phyloP scores from a whole-genome alignment of 768 basidiomycete genomes.

The Clitopilus passeckerianus region DNA sequence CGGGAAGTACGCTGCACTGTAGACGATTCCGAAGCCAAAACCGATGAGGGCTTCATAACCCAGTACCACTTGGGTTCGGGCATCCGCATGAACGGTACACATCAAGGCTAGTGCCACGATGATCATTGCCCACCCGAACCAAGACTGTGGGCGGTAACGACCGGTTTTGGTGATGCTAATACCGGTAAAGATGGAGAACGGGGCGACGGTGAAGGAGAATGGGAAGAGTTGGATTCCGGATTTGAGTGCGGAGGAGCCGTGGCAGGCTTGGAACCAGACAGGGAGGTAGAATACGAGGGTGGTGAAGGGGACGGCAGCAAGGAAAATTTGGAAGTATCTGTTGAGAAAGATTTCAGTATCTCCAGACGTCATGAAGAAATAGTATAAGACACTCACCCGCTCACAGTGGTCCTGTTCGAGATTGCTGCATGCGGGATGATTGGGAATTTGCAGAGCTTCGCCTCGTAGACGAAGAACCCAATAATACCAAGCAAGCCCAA shows the following conservation, averaged over 20 bases:
- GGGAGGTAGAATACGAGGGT: constrained; percentile 29
- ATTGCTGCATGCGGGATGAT: constrained; percentile 15
- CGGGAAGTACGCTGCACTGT: constrained; percentile 31
- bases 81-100: constrained; percentile 12
- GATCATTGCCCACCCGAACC: constrained; percentile 28
- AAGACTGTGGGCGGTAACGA: constrained; percentile 27
- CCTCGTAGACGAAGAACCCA: constrained; percentile 38
- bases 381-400: constrained; percentile 21
- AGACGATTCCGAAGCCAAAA: constrained; percentile 16
- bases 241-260: constrained; percentile 27
- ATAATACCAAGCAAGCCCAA: constrained; percentile 33
- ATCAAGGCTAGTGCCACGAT: constrained; percentile 31
- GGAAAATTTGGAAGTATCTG: constrained; percentile 28
- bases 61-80: constrained; percentile 3
- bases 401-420: constrained; percentile 30
- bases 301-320: constrained; percentile 19
- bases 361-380: not conserved
- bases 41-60: constrained; percentile 16
- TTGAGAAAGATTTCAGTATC: not conserved
- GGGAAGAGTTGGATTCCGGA: constrained; percentile 32
- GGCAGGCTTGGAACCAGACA: constrained; percentile 42
- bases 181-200: constrained; percentile 31
- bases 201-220: constrained; percentile 27
- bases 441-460: constrained; percentile 17
- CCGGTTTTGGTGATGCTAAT: constrained; percentile 19